Percentiles rank a stretch among this genome's conserved stretches.
Conservation (phyloP, 2,329 filamentous ascomycete genomes). For the Arthrobotrys iridis region DNA sequence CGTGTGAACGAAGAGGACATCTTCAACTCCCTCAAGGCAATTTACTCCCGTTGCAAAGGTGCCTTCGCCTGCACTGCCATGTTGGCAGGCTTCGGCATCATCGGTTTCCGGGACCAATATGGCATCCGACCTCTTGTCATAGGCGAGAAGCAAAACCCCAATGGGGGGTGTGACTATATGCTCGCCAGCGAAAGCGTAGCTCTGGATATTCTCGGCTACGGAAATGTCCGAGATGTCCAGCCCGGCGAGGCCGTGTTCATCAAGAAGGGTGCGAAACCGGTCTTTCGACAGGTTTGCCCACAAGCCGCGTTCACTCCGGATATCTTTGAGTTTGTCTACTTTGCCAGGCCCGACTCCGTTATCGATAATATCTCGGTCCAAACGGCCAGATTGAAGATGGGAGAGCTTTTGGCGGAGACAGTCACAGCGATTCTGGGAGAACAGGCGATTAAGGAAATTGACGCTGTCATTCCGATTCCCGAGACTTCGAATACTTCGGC, state of each 20-base stretch:
- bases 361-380: conserved; percentile 92
- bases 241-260: conserved; percentile 84
- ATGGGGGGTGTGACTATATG: conserved; percentile 81
- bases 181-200: conserved; percentile 90
- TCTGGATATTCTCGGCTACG: conserved; percentile 81
- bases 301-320: conserved; percentile 80
- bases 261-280: conserved; percentile 76
- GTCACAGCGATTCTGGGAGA: conserved; percentile 75
- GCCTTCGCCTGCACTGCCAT: conserved; percentile 84
- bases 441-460: conserved; percentile 77
- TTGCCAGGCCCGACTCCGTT: conserved; percentile 80
- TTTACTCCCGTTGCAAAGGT: conserved; percentile 78
- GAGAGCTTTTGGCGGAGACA: conserved; percentile 78
- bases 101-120: conserved; percentile 80
- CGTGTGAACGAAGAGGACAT: conserved; percentile 81
- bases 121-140: conserved; percentile 85
- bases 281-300: conserved; percentile 78
- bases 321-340: conserved; percentile 89
- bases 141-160: conserved; percentile 76
- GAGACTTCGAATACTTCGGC: conserved; percentile 86
- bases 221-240: conserved; percentile 77
- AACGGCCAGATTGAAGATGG: conserved; percentile 86
- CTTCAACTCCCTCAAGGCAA: conserved; percentile 75
- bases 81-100: conserved; percentile 82
- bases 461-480: conserved; percentile 82